These are phyloP conservation scores for Ceratonia siliqua DNA, from an alignment of 306 rosid genomes.

Conservation along the genomic window DNA sequence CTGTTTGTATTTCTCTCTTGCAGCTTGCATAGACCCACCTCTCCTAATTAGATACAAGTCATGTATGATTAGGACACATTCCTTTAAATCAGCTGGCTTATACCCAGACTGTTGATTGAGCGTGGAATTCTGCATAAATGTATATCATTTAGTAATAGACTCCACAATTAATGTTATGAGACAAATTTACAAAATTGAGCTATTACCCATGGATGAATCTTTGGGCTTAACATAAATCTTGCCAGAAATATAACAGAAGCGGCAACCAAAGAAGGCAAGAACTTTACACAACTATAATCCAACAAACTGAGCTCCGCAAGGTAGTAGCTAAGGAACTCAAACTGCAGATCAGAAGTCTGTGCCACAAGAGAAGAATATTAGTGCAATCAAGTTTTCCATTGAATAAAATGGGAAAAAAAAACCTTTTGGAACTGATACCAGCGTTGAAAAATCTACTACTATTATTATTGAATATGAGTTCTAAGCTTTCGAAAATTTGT, in stretches of 20 bases:
- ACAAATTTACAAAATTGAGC: not conserved
- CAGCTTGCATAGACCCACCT: constrained; percentile 62
- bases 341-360: constrained; percentile 61
- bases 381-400: not conserved
- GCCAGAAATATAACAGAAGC: constrained; percentile 77
- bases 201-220: constrained; percentile 80
- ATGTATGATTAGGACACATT: constrained; percentile 60
- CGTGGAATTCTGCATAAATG: constrained; percentile 45
- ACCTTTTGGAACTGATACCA: not conserved
- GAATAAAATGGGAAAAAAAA: not conserved
- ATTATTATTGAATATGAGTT: not conserved
- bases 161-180: not conserved
- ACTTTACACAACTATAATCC: constrained; percentile 72
- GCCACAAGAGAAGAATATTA: not conserved
- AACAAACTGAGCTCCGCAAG: constrained; percentile 89
- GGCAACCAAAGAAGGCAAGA: constrained; percentile 86
- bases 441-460: not conserved
- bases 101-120: constrained; percentile 61
- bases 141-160: constrained; percentile 13
- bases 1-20: constrained; percentile 79
- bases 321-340: constrained; percentile 76
- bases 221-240: constrained; percentile 60
- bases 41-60: constrained; percentile 78
- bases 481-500: not conserved
- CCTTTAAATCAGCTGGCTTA: constrained; percentile 59